Evolutionary conservation across 2,329 filamentous ascomycete species (phyloP).

Genomic region (Colletotrichum eleusines): DNA sequence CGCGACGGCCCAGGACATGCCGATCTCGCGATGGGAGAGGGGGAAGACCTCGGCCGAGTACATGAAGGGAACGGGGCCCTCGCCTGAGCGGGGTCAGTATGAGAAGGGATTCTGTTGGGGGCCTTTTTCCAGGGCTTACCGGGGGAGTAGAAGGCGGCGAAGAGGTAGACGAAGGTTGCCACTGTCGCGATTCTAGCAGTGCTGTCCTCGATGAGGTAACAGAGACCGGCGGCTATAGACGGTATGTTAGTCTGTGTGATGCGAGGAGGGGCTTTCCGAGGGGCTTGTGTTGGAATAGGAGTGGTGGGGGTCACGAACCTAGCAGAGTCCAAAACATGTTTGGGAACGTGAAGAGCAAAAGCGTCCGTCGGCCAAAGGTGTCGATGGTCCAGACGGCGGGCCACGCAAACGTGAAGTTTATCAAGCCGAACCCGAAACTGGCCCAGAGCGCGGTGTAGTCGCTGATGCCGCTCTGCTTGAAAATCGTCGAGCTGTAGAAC

Average conservation of each 20-base stretch:
- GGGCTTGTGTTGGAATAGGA: background rate
- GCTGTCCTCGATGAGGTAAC: slow-evolving; percentile 51
- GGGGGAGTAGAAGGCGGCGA: slow-evolving; percentile 74
- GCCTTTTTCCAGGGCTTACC: slow-evolving; percentile 50
- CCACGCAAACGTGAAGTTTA: slow-evolving; percentile 76
- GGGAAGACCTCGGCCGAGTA: slow-evolving; percentile 75
- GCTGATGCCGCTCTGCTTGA: slow-evolving; percentile 56
- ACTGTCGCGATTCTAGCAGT: slow-evolving; percentile 64
- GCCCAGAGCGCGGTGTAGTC: slow-evolving; percentile 55
- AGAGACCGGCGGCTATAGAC: slow-evolving; percentile 53
- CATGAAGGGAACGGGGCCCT: slow-evolving; percentile 72
- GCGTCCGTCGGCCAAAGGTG: slow-evolving; percentile 71
- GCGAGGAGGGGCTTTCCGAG: too few relatives aligned
- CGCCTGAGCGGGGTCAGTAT: slow-evolving; percentile 46
- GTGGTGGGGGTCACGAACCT: slow-evolving; percentile 43
- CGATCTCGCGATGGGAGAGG: slow-evolving; percentile 72
- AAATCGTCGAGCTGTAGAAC: slow-evolving; percentile 62
- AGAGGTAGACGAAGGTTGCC: slow-evolving; percentile 73
- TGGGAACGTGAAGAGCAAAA: slow-evolving; percentile 75
- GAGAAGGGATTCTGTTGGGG: too few relatives aligned
- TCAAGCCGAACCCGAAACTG: slow-evolving; percentile 61
- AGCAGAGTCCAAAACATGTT: slow-evolving; percentile 73
- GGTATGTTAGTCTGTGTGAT: slow-evolving; percentile 1
- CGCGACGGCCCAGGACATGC: slow-evolving; percentile 73
- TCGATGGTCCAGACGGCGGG: slow-evolving; percentile 76